Base-by-base conservation (phyloP, 306 rosid genomes). In the Quercus engelmannii region DNA sequence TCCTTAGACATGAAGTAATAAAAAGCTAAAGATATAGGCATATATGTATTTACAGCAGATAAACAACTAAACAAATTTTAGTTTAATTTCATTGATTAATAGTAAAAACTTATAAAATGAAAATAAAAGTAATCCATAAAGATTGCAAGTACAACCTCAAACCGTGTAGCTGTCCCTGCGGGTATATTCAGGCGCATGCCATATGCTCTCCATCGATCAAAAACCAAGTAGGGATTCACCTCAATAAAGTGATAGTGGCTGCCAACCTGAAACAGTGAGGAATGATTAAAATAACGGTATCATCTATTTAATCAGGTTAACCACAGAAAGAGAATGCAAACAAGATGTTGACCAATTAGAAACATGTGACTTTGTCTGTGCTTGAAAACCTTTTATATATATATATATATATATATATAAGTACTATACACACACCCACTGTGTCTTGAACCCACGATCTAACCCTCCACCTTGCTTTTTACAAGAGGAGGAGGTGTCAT, bases 161-260 rank as follows among this genome's bases (percentile, higher is more conserved):
- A 95, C 69, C 99, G 91, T 75, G 77, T 86, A 73, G 97, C 93
- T 52, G 91, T 90, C 85, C 99, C 98, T n/a, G 99, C 89, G 3
- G 88, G 80, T 85, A 95, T 91, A 76, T 95, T 95, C 74, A 95
- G 91, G 76, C 88, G 97, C 93, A 86, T 91, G 80, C 98, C 98
- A 88, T 83, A 84, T 67, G 98, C 89, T 86, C 84, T 91, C 85
- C 77, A 75, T 85, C 97, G 86, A 90, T 93, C 99, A 74, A 93
- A 95, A 77, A 80, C 85, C 86, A 95, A 86, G 85, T 21, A 76
- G 1, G 93, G 97, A 82, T 95, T 95, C 51, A 86, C 89, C 91
- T 95, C 99, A 79, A 88, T 88, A 82, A 95, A 95, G 91, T 91
- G 94, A 81, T 93, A 93, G 88, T 95, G 97, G 87, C 99, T 95